Conservation (phyloP, 768 basidiomycete species). For the Lactifluus rugatus region DNA sequence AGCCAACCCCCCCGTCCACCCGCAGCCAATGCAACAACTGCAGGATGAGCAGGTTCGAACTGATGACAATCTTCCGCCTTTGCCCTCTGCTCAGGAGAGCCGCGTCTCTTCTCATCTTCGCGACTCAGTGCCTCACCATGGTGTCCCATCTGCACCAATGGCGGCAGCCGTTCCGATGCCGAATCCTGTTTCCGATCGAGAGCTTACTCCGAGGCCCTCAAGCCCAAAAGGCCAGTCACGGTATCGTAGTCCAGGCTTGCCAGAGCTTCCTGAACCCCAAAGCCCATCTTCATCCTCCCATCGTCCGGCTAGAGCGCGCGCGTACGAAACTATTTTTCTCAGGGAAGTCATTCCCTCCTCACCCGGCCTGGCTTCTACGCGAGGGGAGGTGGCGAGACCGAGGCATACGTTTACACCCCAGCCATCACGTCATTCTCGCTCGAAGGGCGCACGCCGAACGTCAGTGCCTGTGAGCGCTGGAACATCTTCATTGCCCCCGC, state of each 20-base stretch:
- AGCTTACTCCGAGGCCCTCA: background rate
- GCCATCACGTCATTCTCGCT: background rate
- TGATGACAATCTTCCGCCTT: background rate
- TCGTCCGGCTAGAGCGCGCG: background rate
- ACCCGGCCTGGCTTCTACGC: background rate
- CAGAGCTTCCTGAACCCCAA: background rate
- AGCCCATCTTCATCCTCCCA: background rate
- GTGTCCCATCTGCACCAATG: background rate
- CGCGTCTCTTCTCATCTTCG: background rate
- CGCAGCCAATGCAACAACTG: background rate
- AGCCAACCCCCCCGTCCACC: background rate
- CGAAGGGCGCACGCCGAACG: conserved; percentile 1
- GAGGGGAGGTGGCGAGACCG: background rate
- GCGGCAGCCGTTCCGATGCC: too few relatives aligned
- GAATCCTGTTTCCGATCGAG: background rate
- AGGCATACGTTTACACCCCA: background rate
- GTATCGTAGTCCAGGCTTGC: background rate
- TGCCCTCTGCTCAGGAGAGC: background rate
- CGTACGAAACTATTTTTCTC: background rate
- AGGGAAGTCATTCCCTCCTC: background rate
- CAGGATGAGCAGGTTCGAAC: background rate
- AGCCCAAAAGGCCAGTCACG: background rate
- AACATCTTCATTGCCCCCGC: background rate
- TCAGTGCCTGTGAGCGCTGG: background rate
- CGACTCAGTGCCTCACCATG: background rate